These are phyloP conservation scores for Botryosphaeria dothidea DNA, from an alignment of 2,329 filamentous ascomycete genomes.

Conservation along the genomic window DNA sequence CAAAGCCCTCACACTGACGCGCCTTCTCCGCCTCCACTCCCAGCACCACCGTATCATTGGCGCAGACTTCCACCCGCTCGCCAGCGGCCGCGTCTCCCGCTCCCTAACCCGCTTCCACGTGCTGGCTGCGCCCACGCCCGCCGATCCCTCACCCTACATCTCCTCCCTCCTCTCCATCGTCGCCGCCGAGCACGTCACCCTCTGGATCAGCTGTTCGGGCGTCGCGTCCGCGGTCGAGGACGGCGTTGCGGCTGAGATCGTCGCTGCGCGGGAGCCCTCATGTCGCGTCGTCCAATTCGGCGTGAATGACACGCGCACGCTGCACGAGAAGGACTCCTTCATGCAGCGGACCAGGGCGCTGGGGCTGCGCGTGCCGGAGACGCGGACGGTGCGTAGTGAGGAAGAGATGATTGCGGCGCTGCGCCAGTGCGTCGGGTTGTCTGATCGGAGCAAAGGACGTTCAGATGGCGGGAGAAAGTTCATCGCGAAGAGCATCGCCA, in stretches of 20 bases:
- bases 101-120: constrained; percentile 58
- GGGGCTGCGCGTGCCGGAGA: constrained; percentile 40
- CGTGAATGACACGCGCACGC: constrained; percentile 53
- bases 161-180: constrained; percentile 61
- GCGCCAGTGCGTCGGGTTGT: neutral
- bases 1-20: constrained; percentile 67
- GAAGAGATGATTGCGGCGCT: constrained; percentile 58
- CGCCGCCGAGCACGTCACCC: constrained; percentile 59
- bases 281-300: constrained; percentile 68
- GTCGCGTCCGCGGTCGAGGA: constrained; percentile 67
- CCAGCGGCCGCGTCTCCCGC: constrained; percentile 55
- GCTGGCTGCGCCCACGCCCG: constrained; percentile 36
- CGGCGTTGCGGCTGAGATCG: constrained; percentile 52
- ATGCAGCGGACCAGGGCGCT: constrained; percentile 58
- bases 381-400: constrained; percentile 53
- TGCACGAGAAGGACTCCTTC: constrained; percentile 69
- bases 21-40: constrained; percentile 57
- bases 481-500: constrained; percentile 66
- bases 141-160: constrained; percentile 49
- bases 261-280: constrained; percentile 60
- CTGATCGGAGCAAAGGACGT: constrained; percentile 16
- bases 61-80: constrained; percentile 60
- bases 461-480: constrained; percentile 41
- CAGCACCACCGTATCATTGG: constrained; percentile 71
- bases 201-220: constrained; percentile 76